A percentile compares a stretch with the other conserved stretches of the same genome.
These are phyloP conservation scores for Coemansia sp. DNA, from an alignment of 192 early-diverging fungal species.

Conservation along the genomic window DNA sequence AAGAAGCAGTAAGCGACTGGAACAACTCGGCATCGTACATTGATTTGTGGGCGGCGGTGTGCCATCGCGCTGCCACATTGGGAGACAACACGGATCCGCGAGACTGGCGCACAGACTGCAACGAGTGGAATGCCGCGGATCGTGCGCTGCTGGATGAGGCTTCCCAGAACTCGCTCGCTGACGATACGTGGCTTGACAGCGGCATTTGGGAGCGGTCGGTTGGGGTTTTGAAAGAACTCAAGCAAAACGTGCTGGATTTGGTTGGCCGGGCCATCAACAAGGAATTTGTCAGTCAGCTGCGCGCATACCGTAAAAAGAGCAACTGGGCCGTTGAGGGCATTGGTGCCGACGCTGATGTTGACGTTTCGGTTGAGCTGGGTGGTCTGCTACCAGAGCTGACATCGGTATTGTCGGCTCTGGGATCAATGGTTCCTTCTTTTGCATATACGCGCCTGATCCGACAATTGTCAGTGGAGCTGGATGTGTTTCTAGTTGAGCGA, in stretches of 20 bases:
- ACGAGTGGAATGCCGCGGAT: constrained; percentile 24
- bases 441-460: constrained; percentile 22
- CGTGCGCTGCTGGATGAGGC: constrained; percentile 17
- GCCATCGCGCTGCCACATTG: constrained; percentile 15
- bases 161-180: not conserved
- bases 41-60: constrained; percentile 42
- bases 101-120: constrained; percentile 42
- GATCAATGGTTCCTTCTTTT: constrained; percentile 15
- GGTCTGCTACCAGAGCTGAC: constrained; percentile 21
- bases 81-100: constrained; percentile 20
- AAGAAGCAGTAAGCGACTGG: constrained; percentile 44
- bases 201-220: constrained; percentile 44
- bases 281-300: constrained; percentile 27
- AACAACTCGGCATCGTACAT: constrained; percentile 37
- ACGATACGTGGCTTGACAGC: constrained; percentile 34
- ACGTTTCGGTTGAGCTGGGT: constrained; percentile 24
- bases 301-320: constrained; percentile 42
- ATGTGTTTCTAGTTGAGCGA: constrained; percentile 27
- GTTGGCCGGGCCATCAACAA: constrained; percentile 35
- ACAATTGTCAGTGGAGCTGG: constrained; percentile 24
- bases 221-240: constrained; percentile 24
- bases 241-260: constrained; percentile 28
- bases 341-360: not conserved
- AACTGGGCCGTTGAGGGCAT: constrained; percentile 9
- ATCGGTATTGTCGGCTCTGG: constrained; percentile 8